Conservation (phyloP, 2,329 filamentous ascomycete genomes). For the Cytospora leucostoma region DNA sequence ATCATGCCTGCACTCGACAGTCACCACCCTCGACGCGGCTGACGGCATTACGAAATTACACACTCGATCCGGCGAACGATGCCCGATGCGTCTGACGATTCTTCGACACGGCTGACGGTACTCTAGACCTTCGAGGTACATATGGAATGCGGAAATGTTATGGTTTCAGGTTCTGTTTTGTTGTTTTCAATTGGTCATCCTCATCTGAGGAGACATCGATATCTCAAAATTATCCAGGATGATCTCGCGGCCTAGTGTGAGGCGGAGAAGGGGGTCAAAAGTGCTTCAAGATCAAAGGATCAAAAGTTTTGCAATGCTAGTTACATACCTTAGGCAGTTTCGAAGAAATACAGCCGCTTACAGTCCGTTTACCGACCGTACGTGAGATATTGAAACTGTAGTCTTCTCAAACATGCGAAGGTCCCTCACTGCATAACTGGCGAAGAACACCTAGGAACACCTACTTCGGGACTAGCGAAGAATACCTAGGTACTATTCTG, state of each 20-base stretch:
- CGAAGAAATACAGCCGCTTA: background rate
- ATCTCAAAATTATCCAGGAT: background rate
- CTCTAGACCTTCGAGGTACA: background rate
- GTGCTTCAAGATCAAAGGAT: background rate
- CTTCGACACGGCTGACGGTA: background rate
- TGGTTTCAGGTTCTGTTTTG: background rate
- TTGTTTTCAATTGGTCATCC: background rate
- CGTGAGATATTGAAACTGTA: no score
- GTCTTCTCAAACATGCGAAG: no score
- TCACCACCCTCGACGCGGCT: background rate
- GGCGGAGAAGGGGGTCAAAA: background rate
- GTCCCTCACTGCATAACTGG: no score
- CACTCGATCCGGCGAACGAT: background rate
- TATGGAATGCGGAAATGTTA: background rate
- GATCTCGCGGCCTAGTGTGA: background rate
- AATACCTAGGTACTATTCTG: no score
- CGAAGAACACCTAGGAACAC: no score
- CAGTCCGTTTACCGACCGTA: background rate
- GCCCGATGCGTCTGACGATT: background rate
- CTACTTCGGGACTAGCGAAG: no score
- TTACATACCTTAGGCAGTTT: background rate
- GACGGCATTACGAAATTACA: background rate
- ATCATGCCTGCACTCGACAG: background rate
- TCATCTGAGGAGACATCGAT: background rate
- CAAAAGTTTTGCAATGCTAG: background rate